These are phyloP conservation scores for Chlorella sorokiniana DNA, from an alignment of 139 green algal genomes.

Conservation along the genomic window DNA sequence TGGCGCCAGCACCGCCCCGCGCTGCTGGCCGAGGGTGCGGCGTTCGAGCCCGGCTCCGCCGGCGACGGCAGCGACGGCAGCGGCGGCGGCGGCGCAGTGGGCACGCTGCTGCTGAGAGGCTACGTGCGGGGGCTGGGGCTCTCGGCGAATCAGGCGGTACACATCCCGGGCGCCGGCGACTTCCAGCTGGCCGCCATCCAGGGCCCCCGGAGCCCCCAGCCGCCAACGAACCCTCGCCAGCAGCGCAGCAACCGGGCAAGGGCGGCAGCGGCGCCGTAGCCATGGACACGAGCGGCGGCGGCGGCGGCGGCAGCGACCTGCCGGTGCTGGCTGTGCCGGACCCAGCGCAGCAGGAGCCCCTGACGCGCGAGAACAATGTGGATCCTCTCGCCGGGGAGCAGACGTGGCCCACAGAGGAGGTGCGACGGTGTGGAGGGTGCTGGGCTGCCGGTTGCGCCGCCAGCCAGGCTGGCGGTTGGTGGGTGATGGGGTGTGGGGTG, in stretches of 20 bases:
- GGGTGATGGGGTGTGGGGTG: neutral
- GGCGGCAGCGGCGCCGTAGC: conserved; percentile 1
- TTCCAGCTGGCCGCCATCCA: conserved; percentile 76
- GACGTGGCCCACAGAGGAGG: conserved; percentile 93
- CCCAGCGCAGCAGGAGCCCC: conserved; percentile 53
- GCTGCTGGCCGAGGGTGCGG: conserved; percentile 68
- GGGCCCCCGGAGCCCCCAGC: conserved; percentile 38
- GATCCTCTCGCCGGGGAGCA: conserved; percentile 75
- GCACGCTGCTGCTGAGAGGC: conserved; percentile 50
- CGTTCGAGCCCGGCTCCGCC: conserved; percentile 34
- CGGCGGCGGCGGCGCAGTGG: neutral
- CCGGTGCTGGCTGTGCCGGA: conserved; percentile 53
- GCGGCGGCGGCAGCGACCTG: conserved; percentile 20
- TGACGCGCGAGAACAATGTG: conserved; percentile 72
- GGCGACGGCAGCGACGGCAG: neutral
- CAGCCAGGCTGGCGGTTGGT: no score
- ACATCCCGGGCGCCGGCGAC: conserved; percentile 79
- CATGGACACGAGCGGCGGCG: conserved; percentile 31
- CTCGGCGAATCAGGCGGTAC: conserved; percentile 77
- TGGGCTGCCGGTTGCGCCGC: no score
- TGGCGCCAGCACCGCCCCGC: conserved; percentile 79
- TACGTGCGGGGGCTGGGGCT: conserved; percentile 74
- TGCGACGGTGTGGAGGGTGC: conserved; percentile 26
- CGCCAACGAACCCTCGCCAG: conserved; percentile 20
- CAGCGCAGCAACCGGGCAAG: conserved; percentile 6